Conservation (phyloP, 768 basidiomycete species). For the Trametes elegans region DNA sequence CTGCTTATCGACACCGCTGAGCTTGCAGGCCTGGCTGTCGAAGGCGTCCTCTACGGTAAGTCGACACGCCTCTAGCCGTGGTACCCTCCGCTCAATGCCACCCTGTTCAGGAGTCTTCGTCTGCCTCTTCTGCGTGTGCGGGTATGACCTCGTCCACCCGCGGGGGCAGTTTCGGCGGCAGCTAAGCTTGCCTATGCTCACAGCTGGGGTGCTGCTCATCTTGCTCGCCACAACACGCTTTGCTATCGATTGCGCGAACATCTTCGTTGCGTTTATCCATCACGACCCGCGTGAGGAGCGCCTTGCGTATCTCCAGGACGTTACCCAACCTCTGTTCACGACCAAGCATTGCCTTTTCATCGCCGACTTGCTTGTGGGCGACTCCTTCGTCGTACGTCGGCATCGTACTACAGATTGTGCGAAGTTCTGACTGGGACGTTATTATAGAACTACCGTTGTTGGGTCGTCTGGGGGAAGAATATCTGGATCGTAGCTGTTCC, state of each 20-base stretch:
- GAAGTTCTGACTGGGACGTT: neutral
- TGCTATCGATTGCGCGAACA: conserved; percentile 12
- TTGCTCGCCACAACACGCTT: conserved; percentile 19
- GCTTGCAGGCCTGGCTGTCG: conserved; percentile 12
- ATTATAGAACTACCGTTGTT: conserved; percentile 11
- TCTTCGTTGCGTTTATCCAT: conserved; percentile 16
- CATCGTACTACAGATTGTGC: neutral
- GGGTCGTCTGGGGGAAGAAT: conserved; percentile 15
- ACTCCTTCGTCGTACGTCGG: conserved; percentile 8
- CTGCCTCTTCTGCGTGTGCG: conserved; percentile 6
- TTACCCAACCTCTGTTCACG: conserved; percentile 8
- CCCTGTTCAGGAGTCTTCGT: conserved; percentile 7
- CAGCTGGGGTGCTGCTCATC: conserved; percentile 8
- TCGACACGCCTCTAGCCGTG: neutral
- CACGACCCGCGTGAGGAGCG: conserved; percentile 7
- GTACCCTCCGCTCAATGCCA: neutral
- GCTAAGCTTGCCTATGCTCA: conserved; percentile 12
- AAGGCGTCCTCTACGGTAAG: conserved; percentile 16
- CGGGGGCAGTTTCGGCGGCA: neutral
- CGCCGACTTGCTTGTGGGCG: conserved; percentile 5
- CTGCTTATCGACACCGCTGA: conserved; percentile 14
- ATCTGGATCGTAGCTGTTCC: conserved; percentile 5
- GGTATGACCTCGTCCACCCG: conserved; percentile 5
- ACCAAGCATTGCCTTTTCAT: conserved; percentile 15
- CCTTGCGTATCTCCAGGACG: conserved; percentile 14